These are phyloP conservation scores for Clitopilus hobsonii DNA, from an alignment of 768 basidiomycete genomes.

Conservation along the genomic window DNA sequence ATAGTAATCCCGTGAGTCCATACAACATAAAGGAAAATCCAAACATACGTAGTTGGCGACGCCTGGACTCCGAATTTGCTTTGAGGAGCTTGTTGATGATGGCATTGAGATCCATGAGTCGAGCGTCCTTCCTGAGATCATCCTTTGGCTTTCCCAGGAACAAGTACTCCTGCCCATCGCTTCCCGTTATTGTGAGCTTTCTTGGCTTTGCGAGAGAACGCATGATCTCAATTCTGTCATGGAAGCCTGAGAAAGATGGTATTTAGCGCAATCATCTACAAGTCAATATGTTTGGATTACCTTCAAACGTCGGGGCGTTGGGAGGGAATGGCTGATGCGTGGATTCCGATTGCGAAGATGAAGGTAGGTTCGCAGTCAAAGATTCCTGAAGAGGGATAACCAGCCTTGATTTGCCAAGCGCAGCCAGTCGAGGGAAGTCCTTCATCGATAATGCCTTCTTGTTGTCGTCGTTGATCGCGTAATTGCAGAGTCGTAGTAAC, in stretches of 20 bases:
- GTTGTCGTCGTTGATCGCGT: conserved; percentile 33
- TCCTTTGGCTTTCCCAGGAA: conserved; percentile 98
- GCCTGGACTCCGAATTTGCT: conserved; percentile 87
- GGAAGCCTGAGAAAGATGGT: conserved; percentile 47
- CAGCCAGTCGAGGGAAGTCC: conserved; percentile 50
- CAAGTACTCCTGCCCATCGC: conserved; percentile 79
- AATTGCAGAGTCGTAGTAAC: conserved; percentile 63
- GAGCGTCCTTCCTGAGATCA: conserved; percentile 94
- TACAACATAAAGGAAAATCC: too few relatives aligned
- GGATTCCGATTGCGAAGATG: conserved; percentile 55
- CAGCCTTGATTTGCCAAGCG: conserved; percentile 57
- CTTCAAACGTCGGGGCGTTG: conserved; percentile 68
- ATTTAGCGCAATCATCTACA: not conserved
- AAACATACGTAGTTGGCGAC: conserved; percentile 85
- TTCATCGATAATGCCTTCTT: conserved; percentile 42
- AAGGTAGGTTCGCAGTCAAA: conserved; percentile 84
- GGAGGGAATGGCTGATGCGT: conserved; percentile 78
- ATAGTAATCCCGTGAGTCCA: not conserved
- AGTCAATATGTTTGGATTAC: conserved; percentile 35
- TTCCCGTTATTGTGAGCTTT: conserved; percentile 81
- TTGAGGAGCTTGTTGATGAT: conserved; percentile 97
- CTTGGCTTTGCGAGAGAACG: conserved; percentile 85
- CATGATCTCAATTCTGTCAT: conserved; percentile 88
- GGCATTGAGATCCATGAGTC: conserved; percentile 96
- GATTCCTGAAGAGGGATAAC: conserved; percentile 94